Evolutionary conservation across 768 basidiomycete genomes (phyloP).

Genomic region (Trametes cingulata): DNA sequence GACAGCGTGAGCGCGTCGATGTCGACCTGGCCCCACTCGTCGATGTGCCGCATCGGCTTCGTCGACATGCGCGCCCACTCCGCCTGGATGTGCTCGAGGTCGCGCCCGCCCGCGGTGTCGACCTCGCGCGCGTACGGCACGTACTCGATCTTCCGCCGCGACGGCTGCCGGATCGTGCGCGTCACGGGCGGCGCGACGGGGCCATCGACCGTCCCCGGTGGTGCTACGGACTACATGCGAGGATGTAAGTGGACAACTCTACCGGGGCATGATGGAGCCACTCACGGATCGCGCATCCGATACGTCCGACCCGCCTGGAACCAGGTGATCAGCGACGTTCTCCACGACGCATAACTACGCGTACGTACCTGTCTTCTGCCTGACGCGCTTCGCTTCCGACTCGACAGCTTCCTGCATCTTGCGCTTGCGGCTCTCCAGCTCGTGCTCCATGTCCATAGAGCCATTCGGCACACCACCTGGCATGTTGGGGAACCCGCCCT

Average conservation of each 20-base stretch:
- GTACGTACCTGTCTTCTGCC: constrained; percentile 69
- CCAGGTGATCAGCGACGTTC: constrained; percentile 6
- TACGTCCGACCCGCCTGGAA: constrained; percentile 28
- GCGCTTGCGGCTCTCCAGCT: constrained; percentile 67
- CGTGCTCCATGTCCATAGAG: constrained; percentile 48
- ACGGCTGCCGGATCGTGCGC: constrained; percentile 29
- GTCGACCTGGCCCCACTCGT: constrained; percentile 88
- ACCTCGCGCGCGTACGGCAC: constrained; percentile 76
- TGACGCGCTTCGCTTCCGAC: constrained; percentile 64
- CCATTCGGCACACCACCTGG: constrained; percentile 4
- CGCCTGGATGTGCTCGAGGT: constrained; percentile 64
- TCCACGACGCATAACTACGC: not conserved
- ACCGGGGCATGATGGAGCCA: not conserved
- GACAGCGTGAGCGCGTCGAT: constrained; percentile 94
- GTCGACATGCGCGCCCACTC: constrained; percentile 55
- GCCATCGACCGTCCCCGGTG: constrained; percentile 10
- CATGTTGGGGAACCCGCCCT: constrained; percentile 4
- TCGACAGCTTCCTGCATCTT: constrained; percentile 66
- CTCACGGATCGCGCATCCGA: constrained; percentile 29
- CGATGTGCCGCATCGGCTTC: constrained; percentile 66
- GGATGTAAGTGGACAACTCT: not conserved
- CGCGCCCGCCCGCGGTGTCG: constrained; percentile 79
- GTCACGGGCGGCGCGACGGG: constrained; percentile 8
- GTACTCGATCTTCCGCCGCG: constrained; percentile 84
- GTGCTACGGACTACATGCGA: constrained; percentile 25